These are phyloP conservation scores for Colletotrichum lini DNA, from an alignment of 2,329 filamentous ascomycete species.

Conservation along the genomic window DNA sequence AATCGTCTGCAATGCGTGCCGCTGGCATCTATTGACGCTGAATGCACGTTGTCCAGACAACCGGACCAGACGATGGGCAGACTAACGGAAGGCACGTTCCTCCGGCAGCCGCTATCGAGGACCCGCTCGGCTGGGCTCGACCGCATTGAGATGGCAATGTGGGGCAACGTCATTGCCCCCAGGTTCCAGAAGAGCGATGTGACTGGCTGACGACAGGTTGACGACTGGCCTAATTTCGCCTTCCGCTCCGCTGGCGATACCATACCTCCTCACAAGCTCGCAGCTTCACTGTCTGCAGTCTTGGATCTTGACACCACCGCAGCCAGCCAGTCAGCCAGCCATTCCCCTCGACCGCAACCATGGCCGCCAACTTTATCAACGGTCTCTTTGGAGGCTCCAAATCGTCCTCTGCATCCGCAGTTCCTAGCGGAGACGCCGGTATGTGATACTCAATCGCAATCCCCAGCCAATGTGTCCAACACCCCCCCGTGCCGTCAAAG, in stretches of 20 bases:
- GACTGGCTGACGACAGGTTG: slow-evolving; percentile 40
- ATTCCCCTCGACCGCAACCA: slow-evolving; percentile 51
- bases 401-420: slow-evolving; percentile 63
- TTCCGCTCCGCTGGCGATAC: slow-evolving; percentile 33
- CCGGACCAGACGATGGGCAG: not conserved
- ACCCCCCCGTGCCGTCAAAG: slow-evolving; percentile 20
- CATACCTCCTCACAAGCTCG: slow-evolving; percentile 39
- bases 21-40: slow-evolving; percentile 37
- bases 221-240: slow-evolving; percentile 40
- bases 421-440: slow-evolving; percentile 74
- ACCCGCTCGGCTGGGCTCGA: slow-evolving; percentile 28
- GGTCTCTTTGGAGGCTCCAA: slow-evolving; percentile 79
- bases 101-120: slow-evolving; percentile 18
- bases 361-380: slow-evolving; percentile 75
- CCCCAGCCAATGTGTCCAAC: slow-evolving; percentile 2
- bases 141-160: slow-evolving; percentile 26
- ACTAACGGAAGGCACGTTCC: slow-evolving; percentile 10
- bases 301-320: slow-evolving; percentile 44
- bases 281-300: slow-evolving; percentile 42
- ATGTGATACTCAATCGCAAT: slow-evolving; percentile 51
- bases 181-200: slow-evolving; percentile 39
- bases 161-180: slow-evolving; percentile 33
- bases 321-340: slow-evolving; percentile 33
- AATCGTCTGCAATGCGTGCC: slow-evolving; percentile 14
- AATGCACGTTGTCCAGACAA: slow-evolving; percentile 29